phyloP scores from a whole-genome alignment of 2,329 filamentous ascomycete species.

The Cordyceps tenuipes region DNA sequence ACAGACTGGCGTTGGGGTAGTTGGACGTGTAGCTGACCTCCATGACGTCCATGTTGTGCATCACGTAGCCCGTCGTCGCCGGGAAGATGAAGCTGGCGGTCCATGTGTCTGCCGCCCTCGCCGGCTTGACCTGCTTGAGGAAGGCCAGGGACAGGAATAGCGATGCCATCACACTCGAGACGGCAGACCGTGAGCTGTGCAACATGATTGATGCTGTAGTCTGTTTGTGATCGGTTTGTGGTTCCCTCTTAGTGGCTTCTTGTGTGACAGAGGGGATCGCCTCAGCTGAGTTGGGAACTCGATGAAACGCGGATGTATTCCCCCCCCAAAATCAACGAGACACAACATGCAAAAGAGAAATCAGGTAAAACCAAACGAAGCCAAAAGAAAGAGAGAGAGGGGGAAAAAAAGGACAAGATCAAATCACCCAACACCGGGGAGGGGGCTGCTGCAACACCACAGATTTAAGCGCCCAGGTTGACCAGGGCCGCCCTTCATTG shows the following conservation, averaged over 20 bases:
- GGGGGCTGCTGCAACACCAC: too few relatives aligned
- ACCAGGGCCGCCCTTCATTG: neutral
- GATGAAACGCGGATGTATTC: neutral
- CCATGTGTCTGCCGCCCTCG: neutral
- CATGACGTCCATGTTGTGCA: conserved; percentile 2
- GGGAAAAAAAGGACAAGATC: neutral
- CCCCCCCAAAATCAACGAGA: neutral
- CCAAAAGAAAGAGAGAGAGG: neutral
- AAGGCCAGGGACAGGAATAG: neutral
- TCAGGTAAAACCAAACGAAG: too few relatives aligned
- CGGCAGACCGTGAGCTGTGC: neutral
- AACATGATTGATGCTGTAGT: neutral
- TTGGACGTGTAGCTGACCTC: neutral
- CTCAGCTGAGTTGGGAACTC: neutral
- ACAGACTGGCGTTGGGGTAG: neutral
- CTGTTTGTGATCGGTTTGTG: neutral
- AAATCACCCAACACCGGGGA: neutral
- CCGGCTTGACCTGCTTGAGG: neutral
- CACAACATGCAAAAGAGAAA: neutral
- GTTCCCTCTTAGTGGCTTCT: neutral
- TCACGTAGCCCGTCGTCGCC: neutral
- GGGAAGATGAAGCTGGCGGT: neutral
- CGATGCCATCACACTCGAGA: neutral
- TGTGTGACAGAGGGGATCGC: too few relatives aligned
- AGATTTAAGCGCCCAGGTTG: neutral